phyloP scores from a whole-genome alignment of 768 basidiomycete genomes.

The Dendrothele bispora region DNA sequence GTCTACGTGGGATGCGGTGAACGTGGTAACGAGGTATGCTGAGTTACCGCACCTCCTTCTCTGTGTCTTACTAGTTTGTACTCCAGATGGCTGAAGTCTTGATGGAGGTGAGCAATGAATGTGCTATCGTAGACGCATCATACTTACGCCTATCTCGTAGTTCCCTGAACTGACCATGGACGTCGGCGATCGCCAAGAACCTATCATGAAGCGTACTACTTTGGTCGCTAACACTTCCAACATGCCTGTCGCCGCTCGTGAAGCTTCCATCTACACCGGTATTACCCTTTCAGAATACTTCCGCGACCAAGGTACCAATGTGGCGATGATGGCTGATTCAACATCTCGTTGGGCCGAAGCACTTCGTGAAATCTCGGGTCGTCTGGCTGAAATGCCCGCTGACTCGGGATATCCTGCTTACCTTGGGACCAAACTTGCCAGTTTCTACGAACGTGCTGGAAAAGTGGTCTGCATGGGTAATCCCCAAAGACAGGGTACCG shows the following conservation, averaged over 20 bases:
- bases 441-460: conserved; percentile 98
- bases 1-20: conserved; percentile 99
- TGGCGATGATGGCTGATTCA: conserved; percentile 99
- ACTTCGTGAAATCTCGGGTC: conserved; percentile 97
- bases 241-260: conserved; percentile 99
- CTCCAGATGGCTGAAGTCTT: conserved; percentile 93
- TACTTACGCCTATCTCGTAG: conserved; percentile 25
- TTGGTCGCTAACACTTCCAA: conserved; percentile 99
- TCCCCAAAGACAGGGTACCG: conserved; percentile 85
- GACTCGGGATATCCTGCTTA: conserved; percentile 99
- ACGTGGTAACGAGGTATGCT: conserved; percentile 87
- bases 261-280: conserved; percentile 99
- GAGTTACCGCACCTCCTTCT: background rate
- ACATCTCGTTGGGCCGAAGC: conserved; percentile 99
- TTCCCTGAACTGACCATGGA: conserved; percentile 95
- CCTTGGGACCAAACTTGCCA: conserved; percentile 90
- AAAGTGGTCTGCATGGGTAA: conserved; percentile 92
- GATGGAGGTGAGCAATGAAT: conserved; percentile 76
- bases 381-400: conserved; percentile 99
- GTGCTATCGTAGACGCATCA: background rate
- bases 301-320: conserved; percentile 97
- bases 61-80: conserved; percentile 6
- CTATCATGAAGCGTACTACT: conserved; percentile 99
- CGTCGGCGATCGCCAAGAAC: conserved; percentile 88
- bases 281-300: conserved; percentile 99